Percentiles rank a stretch among this genome's conserved stretches.
phyloP scores from a whole-genome alignment of 495 filamentous ascomycete species.

The Penicillium bialowiezense region DNA sequence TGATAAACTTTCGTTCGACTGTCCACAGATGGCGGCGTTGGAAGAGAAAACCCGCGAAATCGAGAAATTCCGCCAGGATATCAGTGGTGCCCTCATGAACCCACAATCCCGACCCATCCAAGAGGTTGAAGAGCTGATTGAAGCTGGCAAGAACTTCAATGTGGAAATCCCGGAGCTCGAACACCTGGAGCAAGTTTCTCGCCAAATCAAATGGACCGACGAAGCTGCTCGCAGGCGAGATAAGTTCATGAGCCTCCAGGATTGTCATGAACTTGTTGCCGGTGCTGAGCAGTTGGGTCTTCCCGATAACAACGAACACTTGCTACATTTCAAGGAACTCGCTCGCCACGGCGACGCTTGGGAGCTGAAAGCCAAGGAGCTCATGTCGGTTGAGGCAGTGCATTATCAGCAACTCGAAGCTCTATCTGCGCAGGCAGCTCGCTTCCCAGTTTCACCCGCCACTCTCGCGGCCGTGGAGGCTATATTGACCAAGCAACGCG shows the following conservation, averaged over 20 bases:
- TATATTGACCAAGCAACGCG: constrained; percentile 93
- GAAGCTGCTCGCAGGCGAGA: constrained; percentile 63
- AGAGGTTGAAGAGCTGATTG: constrained; percentile 85
- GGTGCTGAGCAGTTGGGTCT: constrained; percentile 74
- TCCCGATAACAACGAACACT: constrained; percentile 70
- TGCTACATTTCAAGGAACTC: constrained; percentile 72
- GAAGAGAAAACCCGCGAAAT: constrained; percentile 87
- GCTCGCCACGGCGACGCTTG: constrained; percentile 74
- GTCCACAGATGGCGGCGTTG: constrained; percentile 83
- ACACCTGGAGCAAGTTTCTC: constrained; percentile 71
- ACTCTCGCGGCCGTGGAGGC: constrained; percentile 83
- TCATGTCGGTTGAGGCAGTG: constrained; percentile 84
- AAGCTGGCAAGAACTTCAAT: constrained; percentile 83
- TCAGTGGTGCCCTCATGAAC: constrained; percentile 63
- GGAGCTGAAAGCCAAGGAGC: constrained; percentile 90
- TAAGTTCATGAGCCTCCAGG: constrained; percentile 64
- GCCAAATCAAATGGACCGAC: constrained; percentile 87
- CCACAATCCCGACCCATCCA: constrained; percentile 58
- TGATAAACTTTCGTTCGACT: constrained; percentile 89
- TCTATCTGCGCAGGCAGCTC: constrained; percentile 70
- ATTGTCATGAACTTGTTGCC: constrained; percentile 74
- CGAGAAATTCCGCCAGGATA: constrained; percentile 78
- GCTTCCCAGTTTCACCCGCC: constrained; percentile 76
- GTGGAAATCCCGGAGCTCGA: constrained; percentile 95
- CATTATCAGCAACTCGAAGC: constrained; percentile 95